Percentiles rank a stretch among this genome's conserved stretches.
Conservation (phyloP, 108 stramenopile genomes). For the Licmophora abbreviata region DNA sequence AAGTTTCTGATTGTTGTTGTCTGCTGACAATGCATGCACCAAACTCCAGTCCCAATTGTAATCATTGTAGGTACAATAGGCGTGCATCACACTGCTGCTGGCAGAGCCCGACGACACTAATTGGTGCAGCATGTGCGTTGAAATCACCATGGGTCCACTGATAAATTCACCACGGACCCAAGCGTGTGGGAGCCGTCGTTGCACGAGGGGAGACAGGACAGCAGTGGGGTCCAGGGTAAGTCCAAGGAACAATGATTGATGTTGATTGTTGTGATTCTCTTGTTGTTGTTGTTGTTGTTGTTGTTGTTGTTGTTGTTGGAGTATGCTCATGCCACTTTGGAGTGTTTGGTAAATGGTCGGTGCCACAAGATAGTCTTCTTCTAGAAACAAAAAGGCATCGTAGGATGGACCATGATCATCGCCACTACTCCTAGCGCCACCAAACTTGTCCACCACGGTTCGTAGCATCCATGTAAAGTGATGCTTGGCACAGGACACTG, state of each 20-base stretch:
- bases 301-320: constrained; percentile 5
- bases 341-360: constrained; percentile 42
- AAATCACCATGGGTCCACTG: constrained; percentile 40
- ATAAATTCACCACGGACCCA: constrained; percentile 8
- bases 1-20: constrained; percentile 4
- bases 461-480: constrained; percentile 59
- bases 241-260: no score
- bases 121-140: constrained; percentile 20
- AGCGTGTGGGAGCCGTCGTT: no score
- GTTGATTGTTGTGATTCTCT: neutral
- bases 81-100: no score
- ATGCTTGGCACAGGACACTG: constrained; percentile 49
- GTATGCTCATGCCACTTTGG: constrained; percentile 14
- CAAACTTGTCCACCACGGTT: constrained; percentile 8
- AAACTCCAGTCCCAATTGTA: constrained; percentile 62
- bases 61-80: constrained; percentile 42
- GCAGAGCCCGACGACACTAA: constrained; percentile 22
- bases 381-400: constrained; percentile 47
- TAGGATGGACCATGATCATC: no score
- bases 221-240: neutral
- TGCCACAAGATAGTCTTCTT: constrained; percentile 56
- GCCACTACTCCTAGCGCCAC: neutral
- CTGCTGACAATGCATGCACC: constrained; percentile 24
- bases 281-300: constrained; percentile 1
- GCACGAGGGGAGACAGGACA: neutral